Evolutionary conservation across 768 basidiomycete genomes (phyloP), one percentile per base, ranked within the genome.

Genomic region (Termitomyces sp.): DNA sequence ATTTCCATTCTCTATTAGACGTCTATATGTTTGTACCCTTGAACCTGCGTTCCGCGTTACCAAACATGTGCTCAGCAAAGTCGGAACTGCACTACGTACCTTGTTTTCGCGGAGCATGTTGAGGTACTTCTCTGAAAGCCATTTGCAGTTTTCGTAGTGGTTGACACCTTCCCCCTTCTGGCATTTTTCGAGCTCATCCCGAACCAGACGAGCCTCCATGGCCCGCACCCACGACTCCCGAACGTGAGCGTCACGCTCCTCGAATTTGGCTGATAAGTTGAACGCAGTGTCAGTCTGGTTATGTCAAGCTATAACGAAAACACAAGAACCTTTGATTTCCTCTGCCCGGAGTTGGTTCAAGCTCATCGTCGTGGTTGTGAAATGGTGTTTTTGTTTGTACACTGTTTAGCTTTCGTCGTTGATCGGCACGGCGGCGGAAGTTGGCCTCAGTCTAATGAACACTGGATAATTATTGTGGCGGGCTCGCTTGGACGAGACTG

Each of bases 151-250:
- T 75, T 95, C 90, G 63, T 92, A 86, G 69, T 92, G 87, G 75
- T 98, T 97, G 42, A 95, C 91, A 36, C 96, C 94, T 78, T 98
- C 96, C 7, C 84, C 81, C 67, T 84, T 82, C 69, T 95, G 92
- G 78, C 96, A 98, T 75, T 92, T 94, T 60, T 85, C 81, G 58
- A 98, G 84, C 73, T 96, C 92, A 60, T 92, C 90, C 63, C 87
- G 87, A 51, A 97, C 93, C 61, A 98, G 80, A 52, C 91, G 87
- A 36, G 87, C 86, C 74, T 97, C 95, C 94, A 98, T 96, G 22
- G 92, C 89, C 67, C 88, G 89, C 36, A 97, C 84, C 96, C 96
- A 98, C 55, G 92, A 91, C 77, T 98, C 95, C 55, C 91, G 87
- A 70, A 98, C 79, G 74, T 84, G 79, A 50, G 84, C 76, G 63